Evolutionary conservation across 2,329 filamentous ascomycete genomes (phyloP).

Genomic region (Colletotrichum nymphaeae): DNA sequence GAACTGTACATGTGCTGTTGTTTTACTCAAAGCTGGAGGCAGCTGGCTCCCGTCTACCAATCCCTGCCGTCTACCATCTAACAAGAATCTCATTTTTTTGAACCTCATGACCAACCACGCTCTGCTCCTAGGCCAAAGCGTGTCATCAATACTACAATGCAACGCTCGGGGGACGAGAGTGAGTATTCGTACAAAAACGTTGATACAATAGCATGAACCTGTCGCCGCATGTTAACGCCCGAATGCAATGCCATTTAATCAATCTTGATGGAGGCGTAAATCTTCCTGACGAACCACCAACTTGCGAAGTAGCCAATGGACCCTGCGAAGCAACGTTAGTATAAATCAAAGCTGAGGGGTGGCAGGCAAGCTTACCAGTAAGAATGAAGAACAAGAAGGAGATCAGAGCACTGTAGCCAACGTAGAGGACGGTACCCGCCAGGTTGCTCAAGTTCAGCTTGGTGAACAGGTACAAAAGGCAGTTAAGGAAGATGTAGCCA

Average conservation of each 20-base stretch:
- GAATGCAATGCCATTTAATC: slow-evolving; percentile 65
- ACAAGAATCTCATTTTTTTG: neutral
- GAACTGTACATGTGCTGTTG: neutral
- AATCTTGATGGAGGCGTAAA: slow-evolving; percentile 98
- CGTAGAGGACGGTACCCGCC: slow-evolving; percentile 88
- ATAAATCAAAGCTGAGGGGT: neutral
- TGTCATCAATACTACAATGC: slow-evolving; percentile 2
- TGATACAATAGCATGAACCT: slow-evolving; percentile 22
- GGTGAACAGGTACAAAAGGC: slow-evolving; percentile 89
- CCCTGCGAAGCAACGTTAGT: slow-evolving; percentile 62
- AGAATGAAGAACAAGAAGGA: slow-evolving; percentile 94
- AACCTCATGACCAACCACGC: neutral
- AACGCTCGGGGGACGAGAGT: neutral
- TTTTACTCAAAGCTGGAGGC: neutral
- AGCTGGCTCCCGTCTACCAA: slow-evolving; percentile 12
- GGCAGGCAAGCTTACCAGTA: slow-evolving; percentile 78
- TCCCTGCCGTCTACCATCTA: slow-evolving; percentile 24
- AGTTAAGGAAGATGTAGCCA: slow-evolving; percentile 91
- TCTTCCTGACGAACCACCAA: slow-evolving; percentile 93
- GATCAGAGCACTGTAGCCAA: slow-evolving; percentile 91
- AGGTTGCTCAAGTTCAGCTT: slow-evolving; percentile 87
- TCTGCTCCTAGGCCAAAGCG: neutral
- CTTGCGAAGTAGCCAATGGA: slow-evolving; percentile 96
- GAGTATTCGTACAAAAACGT: slow-evolving; percentile 20
- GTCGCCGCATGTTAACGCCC: slow-evolving; percentile 11